phyloP scores from a whole-genome alignment of 495 filamentous ascomycete genomes.

The Cryomyces antarcticus region DNA sequence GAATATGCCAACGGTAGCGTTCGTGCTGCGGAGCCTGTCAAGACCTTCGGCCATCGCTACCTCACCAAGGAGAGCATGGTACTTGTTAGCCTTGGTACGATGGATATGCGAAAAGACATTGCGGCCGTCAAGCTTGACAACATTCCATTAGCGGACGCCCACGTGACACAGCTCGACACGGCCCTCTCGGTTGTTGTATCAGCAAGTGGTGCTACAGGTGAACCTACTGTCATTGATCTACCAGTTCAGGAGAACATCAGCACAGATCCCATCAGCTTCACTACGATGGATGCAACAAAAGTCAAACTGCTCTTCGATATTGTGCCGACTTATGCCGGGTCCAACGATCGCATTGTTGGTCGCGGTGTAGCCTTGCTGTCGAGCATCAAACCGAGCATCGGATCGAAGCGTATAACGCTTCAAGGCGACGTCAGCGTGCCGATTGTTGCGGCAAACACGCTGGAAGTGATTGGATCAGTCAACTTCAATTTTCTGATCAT shows the following conservation, averaged over 20 bases:
- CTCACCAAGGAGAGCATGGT: conserved; percentile 76
- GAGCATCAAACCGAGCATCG: conserved; percentile 61
- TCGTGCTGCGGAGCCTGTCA: conserved; percentile 50
- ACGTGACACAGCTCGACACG: conserved; percentile 83
- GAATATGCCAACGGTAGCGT: conserved; percentile 14
- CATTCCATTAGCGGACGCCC: conserved; percentile 69
- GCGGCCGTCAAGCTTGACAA: conserved; percentile 73
- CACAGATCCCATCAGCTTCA: conserved; percentile 82
- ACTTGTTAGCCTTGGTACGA: conserved; percentile 77
- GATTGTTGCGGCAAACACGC: conserved; percentile 56
- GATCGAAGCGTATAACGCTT: conserved; percentile 61
- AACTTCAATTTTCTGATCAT: conserved; percentile 95
- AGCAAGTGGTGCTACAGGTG: conserved; percentile 69
- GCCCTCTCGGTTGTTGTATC: conserved; percentile 81
- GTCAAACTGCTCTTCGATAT: conserved; percentile 90
- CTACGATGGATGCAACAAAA: conserved; percentile 50
- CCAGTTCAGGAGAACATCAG: conserved; percentile 85
- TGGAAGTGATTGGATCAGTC: conserved; percentile 83
- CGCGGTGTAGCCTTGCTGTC: conserved; percentile 78
- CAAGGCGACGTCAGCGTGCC: conserved; percentile 89
- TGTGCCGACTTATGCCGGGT: conserved; percentile 91
- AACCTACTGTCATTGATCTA: conserved; percentile 73
- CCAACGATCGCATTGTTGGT: conserved; percentile 70
- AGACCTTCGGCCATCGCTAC: conserved; percentile 91
- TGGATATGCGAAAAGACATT: conserved; percentile 70